Percentiles rank a stretch among this genome's conserved stretches.
Conservation (phyloP, 2,329 filamentous ascomycete species). For the Rugonectria rugulosa region DNA sequence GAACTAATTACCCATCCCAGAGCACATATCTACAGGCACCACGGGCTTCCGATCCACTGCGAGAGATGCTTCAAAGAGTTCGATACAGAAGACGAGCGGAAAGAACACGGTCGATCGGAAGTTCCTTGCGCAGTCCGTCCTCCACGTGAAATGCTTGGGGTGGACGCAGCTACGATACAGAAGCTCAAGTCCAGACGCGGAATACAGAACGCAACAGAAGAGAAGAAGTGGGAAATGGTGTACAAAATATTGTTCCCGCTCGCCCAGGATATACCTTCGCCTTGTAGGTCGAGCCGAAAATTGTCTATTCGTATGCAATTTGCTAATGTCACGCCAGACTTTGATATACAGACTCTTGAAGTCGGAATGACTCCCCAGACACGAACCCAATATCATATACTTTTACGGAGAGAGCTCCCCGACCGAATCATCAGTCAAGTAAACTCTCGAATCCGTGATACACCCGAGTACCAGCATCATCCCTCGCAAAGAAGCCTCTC, state of each 20-base stretch:
- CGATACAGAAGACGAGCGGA: slow-evolving; percentile 8
- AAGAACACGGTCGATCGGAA: slow-evolving; percentile 9
- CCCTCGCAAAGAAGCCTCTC: slow-evolving; percentile 3
- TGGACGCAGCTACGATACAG: slow-evolving; percentile 11
- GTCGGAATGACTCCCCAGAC: slow-evolving; percentile 5
- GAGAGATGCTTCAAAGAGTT: slow-evolving; percentile 16
- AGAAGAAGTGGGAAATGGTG: slow-evolving; percentile 20
- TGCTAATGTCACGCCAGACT: neutral
- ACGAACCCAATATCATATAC: slow-evolving; percentile 2
- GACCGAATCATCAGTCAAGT: slow-evolving; percentile 11
- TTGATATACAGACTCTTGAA: slow-evolving; percentile 12
- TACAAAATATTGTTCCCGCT: slow-evolving; percentile 22
- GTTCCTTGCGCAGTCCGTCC: slow-evolving; percentile 4
- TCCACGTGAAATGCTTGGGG: slow-evolving; percentile 9
- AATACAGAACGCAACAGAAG: slow-evolving; percentile 20
- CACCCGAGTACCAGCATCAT: slow-evolving; percentile 1
- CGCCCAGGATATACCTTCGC: slow-evolving; percentile 9
- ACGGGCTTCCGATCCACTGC: slow-evolving; percentile 16
- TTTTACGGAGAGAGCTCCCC: slow-evolving; percentile 17
- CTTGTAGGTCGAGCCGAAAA: slow-evolving; percentile 11
- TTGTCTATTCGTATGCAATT: neutral
- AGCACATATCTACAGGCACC: slow-evolving; percentile 19
- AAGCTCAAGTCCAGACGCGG: slow-evolving; percentile 16
- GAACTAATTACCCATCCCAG: neutral
- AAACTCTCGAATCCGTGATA: neutral